phyloP scores from a whole-genome alignment of 2,329 filamentous ascomycete species.

The Cadophora sp. region DNA sequence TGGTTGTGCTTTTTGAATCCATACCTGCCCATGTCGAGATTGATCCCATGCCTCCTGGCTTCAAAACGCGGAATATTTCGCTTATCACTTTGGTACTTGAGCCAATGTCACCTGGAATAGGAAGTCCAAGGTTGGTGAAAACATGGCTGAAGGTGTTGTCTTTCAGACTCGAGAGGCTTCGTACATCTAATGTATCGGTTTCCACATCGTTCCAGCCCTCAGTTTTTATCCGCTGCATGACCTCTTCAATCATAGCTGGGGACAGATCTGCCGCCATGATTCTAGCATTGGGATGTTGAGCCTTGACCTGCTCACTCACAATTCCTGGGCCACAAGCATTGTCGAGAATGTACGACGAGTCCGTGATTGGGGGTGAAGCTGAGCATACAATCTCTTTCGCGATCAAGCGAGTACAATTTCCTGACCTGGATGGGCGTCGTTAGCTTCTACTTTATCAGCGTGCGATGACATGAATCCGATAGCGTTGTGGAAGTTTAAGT shows the following conservation, averaged over 20 bases:
- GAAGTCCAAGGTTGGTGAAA: conserved; percentile 25
- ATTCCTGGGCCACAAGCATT: conserved; percentile 70
- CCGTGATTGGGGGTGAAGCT: conserved; percentile 17
- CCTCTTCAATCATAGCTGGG: conserved; percentile 71
- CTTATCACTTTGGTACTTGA: conserved; percentile 52
- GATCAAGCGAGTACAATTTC: conserved; percentile 20
- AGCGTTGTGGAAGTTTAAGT: neutral
- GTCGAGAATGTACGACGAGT: conserved; percentile 25
- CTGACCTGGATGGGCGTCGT: conserved; percentile 20
- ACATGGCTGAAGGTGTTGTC: conserved; percentile 90
- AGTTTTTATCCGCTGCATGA: conserved; percentile 49
- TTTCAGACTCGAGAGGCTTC: conserved; percentile 73
- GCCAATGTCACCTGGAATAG: conserved; percentile 50
- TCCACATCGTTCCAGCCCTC: conserved; percentile 72
- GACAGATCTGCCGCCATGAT: conserved; percentile 96
- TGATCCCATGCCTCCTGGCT: conserved; percentile 22
- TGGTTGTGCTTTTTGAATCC: neutral
- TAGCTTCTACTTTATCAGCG: neutral
- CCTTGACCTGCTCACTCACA: conserved; percentile 91
- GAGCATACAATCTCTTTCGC: conserved; percentile 13
- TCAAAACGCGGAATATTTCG: conserved; percentile 23
- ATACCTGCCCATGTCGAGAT: conserved; percentile 26
- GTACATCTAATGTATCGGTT: conserved; percentile 74
- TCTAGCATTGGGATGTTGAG: conserved; percentile 73
- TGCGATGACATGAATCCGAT: neutral